Conservation (phyloP, 176 grass and related monocot genomes). For the Carex littledalei region DNA sequence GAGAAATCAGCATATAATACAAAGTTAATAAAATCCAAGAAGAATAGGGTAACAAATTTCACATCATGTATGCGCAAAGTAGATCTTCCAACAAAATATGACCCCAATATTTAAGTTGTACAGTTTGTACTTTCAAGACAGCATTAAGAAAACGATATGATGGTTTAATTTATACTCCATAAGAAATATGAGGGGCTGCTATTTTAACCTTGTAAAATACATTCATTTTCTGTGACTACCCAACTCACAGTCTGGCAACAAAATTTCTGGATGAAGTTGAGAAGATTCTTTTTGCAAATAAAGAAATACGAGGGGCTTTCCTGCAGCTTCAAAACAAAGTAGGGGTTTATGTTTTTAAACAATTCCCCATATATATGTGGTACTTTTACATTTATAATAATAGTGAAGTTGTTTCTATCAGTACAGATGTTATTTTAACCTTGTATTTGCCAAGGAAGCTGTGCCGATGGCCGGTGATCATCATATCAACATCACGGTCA, state of each 20-base stretch:
- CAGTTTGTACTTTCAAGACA: neutral
- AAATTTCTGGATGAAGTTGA: neutral
- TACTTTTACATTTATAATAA: neutral
- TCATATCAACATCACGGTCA: conserved; percentile 92
- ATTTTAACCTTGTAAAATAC: neutral
- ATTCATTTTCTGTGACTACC: neutral
- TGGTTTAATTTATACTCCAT: neutral
- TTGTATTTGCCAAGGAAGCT: conserved; percentile 95
- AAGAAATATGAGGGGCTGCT: neutral
- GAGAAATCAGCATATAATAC: neutral
- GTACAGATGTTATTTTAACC: conserved; percentile 26
- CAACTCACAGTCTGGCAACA: no score
- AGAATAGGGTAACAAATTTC: neutral
- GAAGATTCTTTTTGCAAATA: neutral
- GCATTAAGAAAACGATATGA: neutral
- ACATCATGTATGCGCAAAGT: neutral
- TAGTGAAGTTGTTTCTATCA: neutral
- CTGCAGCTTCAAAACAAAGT: neutral
- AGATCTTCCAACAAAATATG: neutral
- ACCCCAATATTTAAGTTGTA: neutral
- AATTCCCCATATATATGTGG: neutral
- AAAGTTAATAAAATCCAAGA: neutral
- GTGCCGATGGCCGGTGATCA: conserved; percentile 77
- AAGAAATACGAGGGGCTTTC: neutral
- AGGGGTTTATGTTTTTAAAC: neutral